phyloP scores from a whole-genome alignment of 2,329 filamentous ascomycete species.

The Paradendryphiella salina region DNA sequence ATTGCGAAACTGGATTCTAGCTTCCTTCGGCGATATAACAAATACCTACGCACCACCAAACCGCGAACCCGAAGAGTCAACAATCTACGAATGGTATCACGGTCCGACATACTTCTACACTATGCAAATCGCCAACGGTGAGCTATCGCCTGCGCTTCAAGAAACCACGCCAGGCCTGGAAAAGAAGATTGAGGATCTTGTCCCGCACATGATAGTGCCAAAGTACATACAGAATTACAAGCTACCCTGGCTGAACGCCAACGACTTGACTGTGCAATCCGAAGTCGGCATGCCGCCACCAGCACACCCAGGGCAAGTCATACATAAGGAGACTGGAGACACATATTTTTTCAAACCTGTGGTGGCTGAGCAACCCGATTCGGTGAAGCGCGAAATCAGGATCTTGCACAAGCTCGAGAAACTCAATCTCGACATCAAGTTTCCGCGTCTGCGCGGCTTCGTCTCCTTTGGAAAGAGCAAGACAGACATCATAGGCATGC shows the following conservation, averaged over 20 bases:
- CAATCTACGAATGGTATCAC: constrained; percentile 26
- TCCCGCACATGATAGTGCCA: constrained; percentile 19
- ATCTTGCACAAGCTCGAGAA: constrained; percentile 16
- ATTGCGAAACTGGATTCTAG: constrained; percentile 22
- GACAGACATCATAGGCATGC: constrained; percentile 19
- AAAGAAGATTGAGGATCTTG: constrained; percentile 17
- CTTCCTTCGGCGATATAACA: constrained; percentile 13
- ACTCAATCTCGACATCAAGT: constrained; percentile 17
- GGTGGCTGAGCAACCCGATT: constrained; percentile 15
- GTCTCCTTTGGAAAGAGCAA: constrained; percentile 15
- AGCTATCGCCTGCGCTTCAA: constrained; percentile 8
- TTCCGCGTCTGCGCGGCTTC: constrained; percentile 15
- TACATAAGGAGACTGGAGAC: neutral
- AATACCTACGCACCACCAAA: constrained; percentile 16
- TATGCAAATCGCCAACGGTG: constrained; percentile 7
- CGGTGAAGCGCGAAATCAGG: constrained; percentile 24
- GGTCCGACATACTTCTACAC: constrained; percentile 25
- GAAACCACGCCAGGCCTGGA: constrained; percentile 16
- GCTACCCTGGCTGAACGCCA: constrained; percentile 21
- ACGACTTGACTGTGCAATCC: constrained; percentile 20
- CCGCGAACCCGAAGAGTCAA: constrained; percentile 19
- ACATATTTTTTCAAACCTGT: constrained; percentile 26
- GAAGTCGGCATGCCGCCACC: constrained; percentile 24
- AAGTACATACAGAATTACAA: constrained; percentile 25
- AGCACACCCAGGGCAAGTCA: constrained; percentile 23